Evolutionary conservation across 768 basidiomycete species (phyloP).

Genomic region (Tephrocybe rancida): DNA sequence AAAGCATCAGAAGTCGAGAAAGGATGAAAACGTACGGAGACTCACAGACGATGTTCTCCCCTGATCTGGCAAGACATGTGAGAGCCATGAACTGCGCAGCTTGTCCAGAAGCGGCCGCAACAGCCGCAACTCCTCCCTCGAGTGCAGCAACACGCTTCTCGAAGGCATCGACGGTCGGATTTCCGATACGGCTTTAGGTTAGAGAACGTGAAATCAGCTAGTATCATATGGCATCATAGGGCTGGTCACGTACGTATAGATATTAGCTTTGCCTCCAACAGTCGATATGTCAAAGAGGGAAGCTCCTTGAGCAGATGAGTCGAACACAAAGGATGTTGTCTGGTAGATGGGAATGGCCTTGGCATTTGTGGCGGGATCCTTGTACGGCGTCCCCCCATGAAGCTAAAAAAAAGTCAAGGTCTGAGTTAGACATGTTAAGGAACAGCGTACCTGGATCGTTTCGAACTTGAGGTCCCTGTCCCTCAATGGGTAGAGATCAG

Average conservation of each 20-base stretch:
- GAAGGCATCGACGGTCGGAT: conserved; percentile 47
- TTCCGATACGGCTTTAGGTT: conserved; percentile 13
- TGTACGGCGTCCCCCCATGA: conserved; percentile 56
- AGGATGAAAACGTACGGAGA: conserved; percentile 22
- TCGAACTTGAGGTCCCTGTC: conserved; percentile 53
- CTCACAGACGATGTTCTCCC: conserved; percentile 71
- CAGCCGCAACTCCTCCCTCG: conserved; percentile 64
- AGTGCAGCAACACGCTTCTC: conserved; percentile 67
- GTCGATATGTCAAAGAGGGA: conserved; percentile 10
- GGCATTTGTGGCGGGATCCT: conserved; percentile 56
- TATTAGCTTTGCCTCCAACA: conserved; percentile 13
- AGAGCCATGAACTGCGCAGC: conserved; percentile 66
- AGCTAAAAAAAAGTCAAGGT: conserved; percentile 33
- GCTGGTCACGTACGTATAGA: background rate
- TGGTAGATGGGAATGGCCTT: conserved; percentile 68
- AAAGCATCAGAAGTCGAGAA: background rate
- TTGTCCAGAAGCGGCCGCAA: conserved; percentile 61
- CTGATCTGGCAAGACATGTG: conserved; percentile 47
- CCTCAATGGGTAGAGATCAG: conserved; percentile 25
- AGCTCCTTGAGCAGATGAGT: conserved; percentile 46
- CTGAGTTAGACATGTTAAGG: background rate
- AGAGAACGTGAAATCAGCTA: background rate
- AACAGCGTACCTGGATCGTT: conserved; percentile 30
- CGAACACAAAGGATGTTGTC: conserved; percentile 56
- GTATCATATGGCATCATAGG: background rate